Base-by-base conservation (phyloP, 345 rosid genomes). In the Bruguiera gymnorhiza region DNA sequence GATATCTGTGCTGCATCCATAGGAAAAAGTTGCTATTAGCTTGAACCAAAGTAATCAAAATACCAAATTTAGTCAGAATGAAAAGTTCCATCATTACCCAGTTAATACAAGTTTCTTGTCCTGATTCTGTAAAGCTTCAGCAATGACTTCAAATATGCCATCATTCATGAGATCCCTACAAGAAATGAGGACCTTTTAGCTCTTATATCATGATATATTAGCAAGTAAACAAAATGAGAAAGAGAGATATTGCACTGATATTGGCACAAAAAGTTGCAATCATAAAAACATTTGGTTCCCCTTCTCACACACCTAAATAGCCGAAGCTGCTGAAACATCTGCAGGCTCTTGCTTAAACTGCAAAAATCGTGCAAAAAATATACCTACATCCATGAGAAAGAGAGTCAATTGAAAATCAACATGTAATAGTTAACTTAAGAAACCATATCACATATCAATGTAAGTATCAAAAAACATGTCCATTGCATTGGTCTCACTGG, bases 1-100 rank as follows among this genome's bases (percentile, higher is more conserved):
- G 75, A 94, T 89, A 70, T 89, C 90, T 89, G 89, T 84, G 93
- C 97, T 94, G 97, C 93, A 92, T 75, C 76, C 90, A 86, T 78
- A 74, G 76, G 75, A 85, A 73, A 52, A 59, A 70, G 46, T 66
- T 71, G 37, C 51, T 57, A 76, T 80, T 71, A 74, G 82, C 48
- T 32, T 58, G 59, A 24, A 51, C 53, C 11, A 32, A 70, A 56
- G 9, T 7, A 27, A 18, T 27, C n/a, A 3, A 37, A 55, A 5
- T 50, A 58, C 31, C 48, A 37, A 58, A 24, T 27, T 18, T 46
- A 54, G 48, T 62, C 37, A 70, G 59, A 30, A 60, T 62, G 51
- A 63, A 60, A 54, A 29, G 76, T 72, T 39, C 48, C 65, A 71
- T 19, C 60, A 54, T 74, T 89, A 94, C 98, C 99, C 99, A 76